Evolutionary conservation across 768 basidiomycete species (phyloP), one percentile per base, ranked within the genome.

Genomic region (Boletus edulis): DNA sequence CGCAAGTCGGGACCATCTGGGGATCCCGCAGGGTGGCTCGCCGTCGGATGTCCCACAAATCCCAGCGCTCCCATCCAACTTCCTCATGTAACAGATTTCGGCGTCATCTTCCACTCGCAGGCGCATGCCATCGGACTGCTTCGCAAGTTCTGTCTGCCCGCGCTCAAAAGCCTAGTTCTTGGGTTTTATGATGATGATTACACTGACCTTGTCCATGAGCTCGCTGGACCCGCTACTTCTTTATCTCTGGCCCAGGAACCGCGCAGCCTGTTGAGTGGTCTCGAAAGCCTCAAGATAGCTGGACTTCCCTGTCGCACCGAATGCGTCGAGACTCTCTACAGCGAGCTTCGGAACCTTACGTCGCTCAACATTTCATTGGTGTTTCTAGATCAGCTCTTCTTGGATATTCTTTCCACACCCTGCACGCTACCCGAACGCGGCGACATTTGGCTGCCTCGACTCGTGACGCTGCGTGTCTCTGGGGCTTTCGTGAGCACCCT

Each of bases 151-250:
- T 60, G 58, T 39, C 58, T 74, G 47, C 78, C 79, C 38, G 61
- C 64, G 32, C 63, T 80, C 34, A 63, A 58, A 53, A 59, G 55
- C 32, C 69, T 81, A 46, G 62, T 73, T 6, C 74, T 90, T 15
- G 79, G 86, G 59, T 80, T 83, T 52, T 79, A 82, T 45, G 66
- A 72, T 2, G 76, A 73, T 17, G 86, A 89, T 58, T 87, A 76
- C 62, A 75, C 74, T 7, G 71, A 75, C 0, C 72, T 89, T 49
- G 74, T 79, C 29, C 56, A 63, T 35, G 73, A 75, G 47, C 75
- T 89, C 32, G 61, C 48, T 8, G 52, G 56, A 45, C 68, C 67
- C 10, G 50, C 62, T 11, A 55, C 56, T 4, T 58, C 54, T 3
- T 1, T 45, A 24, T 67, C 76, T 17, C 62, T 72, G 38, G 71